A percentile compares a stretch with the other conserved stretches of the same genome.
Evolutionary conservation across 306 rosid species (phyloP).

Genomic region (Luffa acutangula): DNA sequence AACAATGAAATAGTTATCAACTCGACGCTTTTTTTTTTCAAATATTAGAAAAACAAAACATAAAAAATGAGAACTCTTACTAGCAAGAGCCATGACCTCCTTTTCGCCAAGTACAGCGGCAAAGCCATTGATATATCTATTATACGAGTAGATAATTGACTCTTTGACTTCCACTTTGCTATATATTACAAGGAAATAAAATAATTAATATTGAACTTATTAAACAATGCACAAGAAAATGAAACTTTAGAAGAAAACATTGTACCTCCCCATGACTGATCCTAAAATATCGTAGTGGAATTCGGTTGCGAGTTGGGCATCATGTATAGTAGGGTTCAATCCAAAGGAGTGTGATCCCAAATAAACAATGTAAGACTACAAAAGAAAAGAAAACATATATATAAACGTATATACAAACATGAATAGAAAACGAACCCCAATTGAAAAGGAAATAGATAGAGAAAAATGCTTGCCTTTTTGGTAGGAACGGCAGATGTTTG

Average conservation of each 20-base stretch:
- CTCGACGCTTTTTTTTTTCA: not conserved
- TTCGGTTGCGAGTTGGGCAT: conserved; percentile 19
- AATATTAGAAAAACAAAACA: not conserved
- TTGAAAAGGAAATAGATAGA: not conserved
- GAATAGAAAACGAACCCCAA: not conserved
- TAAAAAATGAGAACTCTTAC: conserved; percentile 15
- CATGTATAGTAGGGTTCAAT: conserved; percentile 8
- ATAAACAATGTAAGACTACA: conserved; percentile 65
- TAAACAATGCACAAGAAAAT: not conserved
- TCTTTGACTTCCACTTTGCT: conserved; percentile 38
- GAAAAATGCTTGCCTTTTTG: conserved; percentile 25
- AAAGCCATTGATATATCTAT: conserved; percentile 49
- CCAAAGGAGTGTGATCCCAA: conserved; percentile 43
- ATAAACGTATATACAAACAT: not conserved
- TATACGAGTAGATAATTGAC: conserved; percentile 56
- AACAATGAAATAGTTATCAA: not conserved
- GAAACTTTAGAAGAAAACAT: not conserved
- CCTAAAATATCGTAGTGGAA: conserved; percentile 43
- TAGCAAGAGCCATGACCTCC: conserved; percentile 30
- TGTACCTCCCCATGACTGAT: conserved; percentile 45
- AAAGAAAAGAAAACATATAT: not conserved
- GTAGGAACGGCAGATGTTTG: conserved; percentile 19
- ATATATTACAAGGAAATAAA: not conserved
- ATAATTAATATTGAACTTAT: not conserved
- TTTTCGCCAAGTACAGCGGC: conserved; percentile 59